Conservation (phyloP, 2,329 filamentous ascomycete genomes). For the Dothistroma septosporum region DNA sequence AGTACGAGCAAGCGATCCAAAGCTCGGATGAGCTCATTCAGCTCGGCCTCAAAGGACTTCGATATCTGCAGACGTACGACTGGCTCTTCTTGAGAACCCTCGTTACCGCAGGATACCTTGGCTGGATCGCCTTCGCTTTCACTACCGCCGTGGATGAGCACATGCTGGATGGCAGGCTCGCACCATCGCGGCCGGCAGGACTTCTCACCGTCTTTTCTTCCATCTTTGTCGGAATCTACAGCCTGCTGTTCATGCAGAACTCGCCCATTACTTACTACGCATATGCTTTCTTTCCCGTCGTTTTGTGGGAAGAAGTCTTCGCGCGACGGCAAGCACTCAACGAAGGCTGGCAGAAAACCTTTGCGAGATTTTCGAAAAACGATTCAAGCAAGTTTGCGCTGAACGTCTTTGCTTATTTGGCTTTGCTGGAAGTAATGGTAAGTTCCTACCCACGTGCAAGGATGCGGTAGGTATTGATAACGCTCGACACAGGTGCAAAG, state of each 20-base stretch:
- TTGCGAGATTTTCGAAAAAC: constrained; percentile 60
- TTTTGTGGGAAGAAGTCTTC: constrained; percentile 96
- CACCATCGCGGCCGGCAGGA: constrained; percentile 58
- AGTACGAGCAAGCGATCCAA: constrained; percentile 72
- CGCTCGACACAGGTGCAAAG: constrained; percentile 64
- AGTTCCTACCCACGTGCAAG: constrained; percentile 16
- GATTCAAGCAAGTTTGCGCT: constrained; percentile 58
- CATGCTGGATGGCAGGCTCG: constrained; percentile 67
- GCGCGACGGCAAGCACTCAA: constrained; percentile 66
- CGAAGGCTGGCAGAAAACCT: constrained; percentile 63
- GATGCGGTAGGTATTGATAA: constrained; percentile 1
- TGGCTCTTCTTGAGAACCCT: constrained; percentile 91
- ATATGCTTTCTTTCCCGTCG: constrained; percentile 86
- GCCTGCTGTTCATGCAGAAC: constrained; percentile 72
- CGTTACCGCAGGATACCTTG: constrained; percentile 84
- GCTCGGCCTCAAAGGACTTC: constrained; percentile 72
- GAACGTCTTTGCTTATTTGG: constrained; percentile 65
- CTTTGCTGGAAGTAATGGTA: constrained; percentile 69
- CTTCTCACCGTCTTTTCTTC: constrained; percentile 69
- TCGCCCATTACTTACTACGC: constrained; percentile 83
- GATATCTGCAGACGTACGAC: constrained; percentile 96
- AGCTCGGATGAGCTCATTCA: constrained; percentile 73
- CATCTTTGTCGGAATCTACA: constrained; percentile 68
- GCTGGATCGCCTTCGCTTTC: constrained; percentile 90
- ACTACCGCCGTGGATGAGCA: constrained; percentile 86